Evolutionary conservation across 495 filamentous ascomycete genomes (phyloP).

Genomic region (Physcia stellaris): DNA sequence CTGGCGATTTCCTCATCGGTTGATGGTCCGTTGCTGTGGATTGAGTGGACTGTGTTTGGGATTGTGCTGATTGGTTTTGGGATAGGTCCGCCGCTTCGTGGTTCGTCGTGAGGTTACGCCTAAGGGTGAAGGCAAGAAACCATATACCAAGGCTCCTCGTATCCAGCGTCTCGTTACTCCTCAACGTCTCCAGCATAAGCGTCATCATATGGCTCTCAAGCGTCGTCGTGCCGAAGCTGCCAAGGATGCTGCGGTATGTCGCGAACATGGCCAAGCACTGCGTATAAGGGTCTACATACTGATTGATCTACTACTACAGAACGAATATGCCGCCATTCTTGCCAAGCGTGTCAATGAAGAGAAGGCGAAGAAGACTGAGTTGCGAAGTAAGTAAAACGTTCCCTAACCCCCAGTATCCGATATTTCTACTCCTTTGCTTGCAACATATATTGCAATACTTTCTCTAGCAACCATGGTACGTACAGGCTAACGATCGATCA

Average conservation of each 20-base stretch:
- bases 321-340: slow-evolving; percentile 86
- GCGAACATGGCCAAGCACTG: no score
- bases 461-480: not conserved
- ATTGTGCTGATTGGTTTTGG: not conserved
- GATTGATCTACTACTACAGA: no score
- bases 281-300: no score
- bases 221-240: slow-evolving; percentile 83
- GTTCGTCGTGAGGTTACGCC: slow-evolving; percentile 94
- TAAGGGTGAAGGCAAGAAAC: slow-evolving; percentile 88
- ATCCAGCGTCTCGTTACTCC: slow-evolving; percentile 99
- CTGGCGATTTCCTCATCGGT: no score
- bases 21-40: no score
- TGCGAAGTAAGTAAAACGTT: slow-evolving; percentile 44
- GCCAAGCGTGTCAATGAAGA: slow-evolving; percentile 91
- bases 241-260: slow-evolving; percentile 88
- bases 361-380: slow-evolving; percentile 79
- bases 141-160: slow-evolving; percentile 98
- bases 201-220: slow-evolving; percentile 93
- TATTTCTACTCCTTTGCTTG: not conserved
- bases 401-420: not conserved
- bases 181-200: slow-evolving; percentile 99
- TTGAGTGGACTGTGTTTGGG: no score
- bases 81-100: slow-evolving; percentile 93
- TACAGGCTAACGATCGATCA: slow-evolving; percentile 1
- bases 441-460: not conserved